A percentile compares a stretch with the other conserved stretches of the same genome.
These are phyloP conservation scores for Arabidopsis hybrid DNA, from an alignment of 441 rosid genomes.

Conservation along the genomic window DNA sequence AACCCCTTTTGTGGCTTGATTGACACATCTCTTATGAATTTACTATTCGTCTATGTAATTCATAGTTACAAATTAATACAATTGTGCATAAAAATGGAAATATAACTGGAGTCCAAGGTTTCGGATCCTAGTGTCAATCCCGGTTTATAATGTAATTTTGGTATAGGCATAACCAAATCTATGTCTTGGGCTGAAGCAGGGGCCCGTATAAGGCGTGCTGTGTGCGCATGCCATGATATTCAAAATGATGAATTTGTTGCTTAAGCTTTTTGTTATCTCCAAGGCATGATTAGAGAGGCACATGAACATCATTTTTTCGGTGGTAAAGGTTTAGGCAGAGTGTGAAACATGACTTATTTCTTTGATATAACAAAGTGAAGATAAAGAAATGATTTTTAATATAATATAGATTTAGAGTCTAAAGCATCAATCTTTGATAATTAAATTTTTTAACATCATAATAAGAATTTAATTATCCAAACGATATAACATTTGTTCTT, in stretches of 20 bases:
- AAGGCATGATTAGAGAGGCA: constrained; percentile 1
- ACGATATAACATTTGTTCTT: no score
- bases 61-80: not conserved
- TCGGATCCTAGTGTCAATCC: not conserved
- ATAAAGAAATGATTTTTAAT: no score
- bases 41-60: not conserved
- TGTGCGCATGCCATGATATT: constrained; percentile 35
- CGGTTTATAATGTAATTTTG: constrained; percentile 13
- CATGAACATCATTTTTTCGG: not conserved
- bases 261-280: constrained; percentile 24
- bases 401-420: no score
- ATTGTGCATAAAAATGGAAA: not conserved
- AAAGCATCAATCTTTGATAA: no score
- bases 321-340: constrained; percentile 15
- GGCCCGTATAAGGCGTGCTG: constrained; percentile 29
- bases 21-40: not conserved
- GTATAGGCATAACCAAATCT: constrained; percentile 10
- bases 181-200: not conserved
- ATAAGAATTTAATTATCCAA: no score
- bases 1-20: not conserved
- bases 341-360: no score
- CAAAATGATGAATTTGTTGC: constrained; percentile 26
- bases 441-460: no score
- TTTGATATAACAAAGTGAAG: no score
- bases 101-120: not conserved